Evolutionary conservation across 192 early-diverging fungal genomes (phyloP).

Genomic region (Endogone sp.): DNA sequence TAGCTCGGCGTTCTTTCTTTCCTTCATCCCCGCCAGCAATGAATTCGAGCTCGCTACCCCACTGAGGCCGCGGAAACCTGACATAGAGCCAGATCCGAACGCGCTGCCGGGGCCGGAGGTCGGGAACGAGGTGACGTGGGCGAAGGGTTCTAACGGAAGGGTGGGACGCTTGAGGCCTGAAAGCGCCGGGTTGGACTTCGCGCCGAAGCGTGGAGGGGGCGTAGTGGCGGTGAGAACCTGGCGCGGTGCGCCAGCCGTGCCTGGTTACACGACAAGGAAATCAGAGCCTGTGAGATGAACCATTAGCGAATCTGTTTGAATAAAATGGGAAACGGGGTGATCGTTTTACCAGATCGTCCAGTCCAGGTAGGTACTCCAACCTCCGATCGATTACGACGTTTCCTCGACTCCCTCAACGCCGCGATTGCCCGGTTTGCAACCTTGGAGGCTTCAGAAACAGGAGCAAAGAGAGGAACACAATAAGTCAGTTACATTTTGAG

Average conservation of each 20-base stretch:
- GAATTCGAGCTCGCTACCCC: constrained; percentile 23
- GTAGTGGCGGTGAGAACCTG: constrained; percentile 9
- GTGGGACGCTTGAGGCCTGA: constrained; percentile 5
- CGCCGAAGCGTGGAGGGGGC: constrained; percentile 28
- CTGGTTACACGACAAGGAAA: constrained; percentile 17
- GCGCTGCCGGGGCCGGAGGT: neutral
- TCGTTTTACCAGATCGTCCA: constrained; percentile 60
- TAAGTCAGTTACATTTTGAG: too few relatives aligned
- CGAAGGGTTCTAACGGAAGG: constrained; percentile 7
- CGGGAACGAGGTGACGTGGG: neutral
- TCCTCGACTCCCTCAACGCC: constrained; percentile 71
- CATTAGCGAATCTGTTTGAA: too few relatives aligned
- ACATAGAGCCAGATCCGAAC: constrained; percentile 23
- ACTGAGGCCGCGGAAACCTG: constrained; percentile 10
- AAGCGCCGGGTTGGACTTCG: constrained; percentile 21
- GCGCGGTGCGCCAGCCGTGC: constrained; percentile 26
- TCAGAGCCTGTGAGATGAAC: neutral
- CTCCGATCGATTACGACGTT: constrained; percentile 44
- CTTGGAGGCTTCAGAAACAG: constrained; percentile 45
- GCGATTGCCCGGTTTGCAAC: constrained; percentile 77
- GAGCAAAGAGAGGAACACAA: neutral
- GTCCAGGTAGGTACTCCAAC: constrained; percentile 90
- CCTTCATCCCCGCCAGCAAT: constrained; percentile 32
- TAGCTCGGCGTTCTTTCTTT: constrained; percentile 34
- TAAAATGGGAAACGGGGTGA: too few relatives aligned